A percentile compares a stretch with the other conserved stretches of the same genome.
phyloP scores from a whole-genome alignment of 352 stramenopile genomes.

The Phytopythium cucurbitacearum region DNA sequence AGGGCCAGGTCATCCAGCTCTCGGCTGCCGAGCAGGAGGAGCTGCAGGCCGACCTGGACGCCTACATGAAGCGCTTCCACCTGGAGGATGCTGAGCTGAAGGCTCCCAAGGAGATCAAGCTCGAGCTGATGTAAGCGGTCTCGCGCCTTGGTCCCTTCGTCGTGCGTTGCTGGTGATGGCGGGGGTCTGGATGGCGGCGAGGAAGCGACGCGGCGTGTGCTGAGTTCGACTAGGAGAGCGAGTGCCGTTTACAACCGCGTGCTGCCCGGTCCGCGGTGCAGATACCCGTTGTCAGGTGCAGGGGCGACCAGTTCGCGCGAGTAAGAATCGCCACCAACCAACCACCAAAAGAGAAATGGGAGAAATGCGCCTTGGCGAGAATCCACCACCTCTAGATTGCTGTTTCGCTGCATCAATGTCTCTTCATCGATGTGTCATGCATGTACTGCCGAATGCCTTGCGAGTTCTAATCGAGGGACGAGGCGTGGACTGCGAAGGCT shows the following conservation, averaged over 20 bases:
- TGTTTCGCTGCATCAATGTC: too few species aligned
- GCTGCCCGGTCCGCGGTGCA: background rate
- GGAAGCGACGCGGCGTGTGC: background rate
- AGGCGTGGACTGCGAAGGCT: background rate
- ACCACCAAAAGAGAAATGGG: slow-evolving; percentile 6
- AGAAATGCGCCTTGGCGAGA: background rate
- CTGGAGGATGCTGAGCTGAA: slow-evolving; percentile 77
- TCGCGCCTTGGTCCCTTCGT: slow-evolving; percentile 1
- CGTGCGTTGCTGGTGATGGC: background rate
- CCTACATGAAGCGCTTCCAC: slow-evolving; percentile 85
- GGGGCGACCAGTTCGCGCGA: background rate
- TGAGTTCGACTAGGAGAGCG: background rate
- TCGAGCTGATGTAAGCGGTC: slow-evolving; percentile 77
- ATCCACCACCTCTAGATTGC: too few species aligned
- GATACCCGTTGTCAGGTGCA: background rate
- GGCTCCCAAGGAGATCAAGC: slow-evolving; percentile 80
- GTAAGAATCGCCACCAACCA: background rate
- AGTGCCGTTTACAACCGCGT: background rate
- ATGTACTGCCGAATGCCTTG: too few species aligned
- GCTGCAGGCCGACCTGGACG: slow-evolving; percentile 78
- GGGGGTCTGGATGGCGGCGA: background rate
- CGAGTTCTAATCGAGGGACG: too few species aligned
- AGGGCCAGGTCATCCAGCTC: slow-evolving; percentile 75
- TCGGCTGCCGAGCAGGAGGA: slow-evolving; percentile 73
- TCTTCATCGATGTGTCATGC: too few species aligned